A percentile compares a stretch with the other conserved stretches of the same genome.
These are phyloP conservation scores for Zygosaccharomyces kombuchaensis DNA, from an alignment of 805 yeast genomes.

Conservation along the genomic window DNA sequence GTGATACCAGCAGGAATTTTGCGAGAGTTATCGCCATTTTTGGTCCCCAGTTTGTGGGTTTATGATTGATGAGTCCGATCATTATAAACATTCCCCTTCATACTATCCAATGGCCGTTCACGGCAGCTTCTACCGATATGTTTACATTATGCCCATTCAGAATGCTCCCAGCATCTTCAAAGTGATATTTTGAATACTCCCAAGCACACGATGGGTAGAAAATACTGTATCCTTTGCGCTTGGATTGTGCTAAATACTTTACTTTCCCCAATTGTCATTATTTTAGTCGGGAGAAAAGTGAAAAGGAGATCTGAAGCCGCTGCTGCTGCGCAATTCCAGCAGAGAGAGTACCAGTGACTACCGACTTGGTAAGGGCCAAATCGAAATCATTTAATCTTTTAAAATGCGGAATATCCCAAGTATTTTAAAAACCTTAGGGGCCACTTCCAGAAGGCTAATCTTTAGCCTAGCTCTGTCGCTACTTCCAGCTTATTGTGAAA, in stretches of 20 bases:
- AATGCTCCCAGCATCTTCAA: conserved; percentile 59
- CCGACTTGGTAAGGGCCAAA: too few relatives aligned
- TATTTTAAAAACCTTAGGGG: too few relatives aligned
- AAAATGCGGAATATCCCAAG: too few relatives aligned
- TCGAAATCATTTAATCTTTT: too few relatives aligned
- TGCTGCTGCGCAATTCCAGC: conserved; percentile 7
- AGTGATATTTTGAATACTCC: conserved; percentile 55
- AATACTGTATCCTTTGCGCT: conserved; percentile 53
- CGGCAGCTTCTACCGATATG: conserved; percentile 55
- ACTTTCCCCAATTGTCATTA: conserved; percentile 43
- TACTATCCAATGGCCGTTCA: conserved; percentile 60
- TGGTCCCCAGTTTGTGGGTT: conserved; percentile 62
- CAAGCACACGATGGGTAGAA: conserved; percentile 54
- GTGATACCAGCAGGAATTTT: conserved; percentile 14
- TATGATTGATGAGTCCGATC: conserved; percentile 71
- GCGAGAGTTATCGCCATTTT: conserved; percentile 44
- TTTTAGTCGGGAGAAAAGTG: conserved; percentile 39
- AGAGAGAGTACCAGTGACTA: too few relatives aligned
- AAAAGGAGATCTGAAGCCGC: conserved; percentile 28
- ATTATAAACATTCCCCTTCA: conserved; percentile 64
- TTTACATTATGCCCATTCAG: conserved; percentile 66
- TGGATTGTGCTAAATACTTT: conserved; percentile 54
- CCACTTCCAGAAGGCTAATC: too few relatives aligned
- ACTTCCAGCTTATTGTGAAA: too few relatives aligned
- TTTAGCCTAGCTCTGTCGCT: too few relatives aligned